Evolutionary conservation across 805 yeast species (phyloP).

Genomic region (Torulaspora quercuum): DNA sequence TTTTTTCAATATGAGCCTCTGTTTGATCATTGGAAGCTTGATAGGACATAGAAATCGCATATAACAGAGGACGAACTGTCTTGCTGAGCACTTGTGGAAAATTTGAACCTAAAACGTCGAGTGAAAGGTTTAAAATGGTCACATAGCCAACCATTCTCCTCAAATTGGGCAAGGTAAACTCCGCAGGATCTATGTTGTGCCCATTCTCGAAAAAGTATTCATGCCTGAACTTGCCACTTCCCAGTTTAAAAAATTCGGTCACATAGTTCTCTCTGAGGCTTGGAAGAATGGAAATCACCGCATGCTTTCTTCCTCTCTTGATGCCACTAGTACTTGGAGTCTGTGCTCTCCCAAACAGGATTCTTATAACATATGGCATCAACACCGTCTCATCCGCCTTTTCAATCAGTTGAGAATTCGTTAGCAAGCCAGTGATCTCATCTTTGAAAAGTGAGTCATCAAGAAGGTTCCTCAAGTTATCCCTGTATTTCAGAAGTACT

Average conservation of each 20-base stretch:
- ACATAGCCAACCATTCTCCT: slow-evolving; percentile 63
- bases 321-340: slow-evolving; percentile 62
- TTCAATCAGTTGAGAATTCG: slow-evolving; percentile 52
- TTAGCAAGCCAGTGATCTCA: slow-evolving; percentile 64
- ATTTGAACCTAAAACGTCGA: slow-evolving; percentile 52
- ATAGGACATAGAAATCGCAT: slow-evolving; percentile 54
- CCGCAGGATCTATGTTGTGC: slow-evolving; percentile 21
- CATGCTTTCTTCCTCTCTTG: slow-evolving; percentile 66
- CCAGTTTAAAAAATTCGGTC: slow-evolving; percentile 56
- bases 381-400: slow-evolving; percentile 54
- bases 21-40: slow-evolving; percentile 29
- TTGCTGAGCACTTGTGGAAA: slow-evolving; percentile 48
- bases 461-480: slow-evolving; percentile 65
- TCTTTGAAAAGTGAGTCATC: slow-evolving; percentile 85
- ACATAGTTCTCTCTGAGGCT: slow-evolving; percentile 52
- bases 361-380: slow-evolving; percentile 70
- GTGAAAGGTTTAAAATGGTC: slow-evolving; percentile 36
- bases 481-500: slow-evolving; percentile 62
- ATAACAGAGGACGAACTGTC: slow-evolving; percentile 55
- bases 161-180: slow-evolving; percentile 36
- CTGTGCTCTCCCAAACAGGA: slow-evolving; percentile 84
- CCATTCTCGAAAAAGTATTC: slow-evolving; percentile 36
- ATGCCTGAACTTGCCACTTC: slow-evolving; percentile 52
- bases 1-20: slow-evolving; percentile 37
- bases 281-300: slow-evolving; percentile 63